phyloP scores from a whole-genome alignment of 2,329 filamentous ascomycete species.

The Nothopassalora personata region DNA sequence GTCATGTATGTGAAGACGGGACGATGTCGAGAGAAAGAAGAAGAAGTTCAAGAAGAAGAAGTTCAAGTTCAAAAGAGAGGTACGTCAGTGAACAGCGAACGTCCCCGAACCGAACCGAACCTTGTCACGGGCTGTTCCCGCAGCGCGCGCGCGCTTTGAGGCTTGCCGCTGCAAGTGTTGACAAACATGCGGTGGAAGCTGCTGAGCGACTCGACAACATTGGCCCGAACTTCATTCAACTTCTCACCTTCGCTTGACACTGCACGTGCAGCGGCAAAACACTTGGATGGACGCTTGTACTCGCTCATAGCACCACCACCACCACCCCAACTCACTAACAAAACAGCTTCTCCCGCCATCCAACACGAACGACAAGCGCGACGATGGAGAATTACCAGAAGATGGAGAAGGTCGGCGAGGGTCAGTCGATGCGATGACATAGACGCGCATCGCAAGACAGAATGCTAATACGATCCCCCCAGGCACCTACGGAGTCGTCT shows the following conservation, averaged over 20 bases:
- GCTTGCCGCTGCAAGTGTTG: background rate
- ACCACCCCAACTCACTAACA: background rate
- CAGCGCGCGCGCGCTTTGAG: background rate
- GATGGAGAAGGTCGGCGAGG: constrained; percentile 93
- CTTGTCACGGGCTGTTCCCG: background rate
- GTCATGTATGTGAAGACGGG: background rate
- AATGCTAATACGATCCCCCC: background rate
- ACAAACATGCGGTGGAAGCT: constrained; percentile 1
- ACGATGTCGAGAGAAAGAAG: background rate
- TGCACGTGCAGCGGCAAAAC: background rate
- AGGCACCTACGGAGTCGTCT: constrained; percentile 94
- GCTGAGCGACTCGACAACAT: constrained; percentile 1
- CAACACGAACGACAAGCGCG: constrained; percentile 1
- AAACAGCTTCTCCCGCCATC: background rate
- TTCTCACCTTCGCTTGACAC: background rate
- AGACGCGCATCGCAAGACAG: background rate
- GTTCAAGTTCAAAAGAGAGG: background rate
- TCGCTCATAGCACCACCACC: constrained; percentile 2
- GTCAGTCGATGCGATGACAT: constrained; percentile 46
- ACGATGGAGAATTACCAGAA: constrained; percentile 67
- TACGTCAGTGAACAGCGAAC: background rate
- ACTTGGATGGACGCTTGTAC: constrained; percentile 3
- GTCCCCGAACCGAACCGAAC: background rate
- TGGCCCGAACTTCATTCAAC: background rate
- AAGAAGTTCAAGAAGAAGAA: no score